Percentiles rank a stretch among this genome's conserved stretches.
Evolutionary conservation across 441 rosid species (phyloP).

Genomic region (Flueggea neowawraea): DNA sequence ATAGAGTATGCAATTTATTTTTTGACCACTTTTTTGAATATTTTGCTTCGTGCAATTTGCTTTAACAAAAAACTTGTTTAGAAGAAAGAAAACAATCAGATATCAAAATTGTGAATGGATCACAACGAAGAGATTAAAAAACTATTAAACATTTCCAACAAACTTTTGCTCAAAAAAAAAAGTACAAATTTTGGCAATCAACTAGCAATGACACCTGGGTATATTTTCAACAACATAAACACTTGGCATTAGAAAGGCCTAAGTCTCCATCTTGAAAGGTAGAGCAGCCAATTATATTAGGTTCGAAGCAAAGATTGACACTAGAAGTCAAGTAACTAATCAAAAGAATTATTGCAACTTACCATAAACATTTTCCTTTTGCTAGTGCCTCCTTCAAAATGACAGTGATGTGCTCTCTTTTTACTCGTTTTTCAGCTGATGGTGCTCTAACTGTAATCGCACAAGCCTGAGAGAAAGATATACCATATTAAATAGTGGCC

Average conservation of each 20-base stretch:
- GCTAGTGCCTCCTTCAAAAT: constrained; percentile 71
- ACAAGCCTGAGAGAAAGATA: constrained; percentile 50
- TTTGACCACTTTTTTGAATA: too few relatives aligned
- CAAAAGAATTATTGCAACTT: constrained; percentile 14
- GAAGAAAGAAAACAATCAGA: not conserved
- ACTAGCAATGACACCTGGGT: too few relatives aligned
- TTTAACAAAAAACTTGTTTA: not conserved
- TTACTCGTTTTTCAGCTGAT: constrained; percentile 52
- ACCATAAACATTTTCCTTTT: constrained; percentile 97
- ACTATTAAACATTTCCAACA: not conserved
- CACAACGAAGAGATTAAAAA: not conserved
- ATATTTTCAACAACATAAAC: too few relatives aligned
- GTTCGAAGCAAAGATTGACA: not conserved
- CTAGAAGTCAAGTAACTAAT: not conserved
- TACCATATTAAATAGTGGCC: constrained; percentile 2
- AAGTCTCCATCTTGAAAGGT: not conserved
- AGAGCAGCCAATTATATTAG: not conserved
- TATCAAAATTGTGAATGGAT: not conserved
- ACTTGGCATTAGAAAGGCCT: too few relatives aligned
- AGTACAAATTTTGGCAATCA: too few relatives aligned
- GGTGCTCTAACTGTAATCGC: constrained; percentile 39
- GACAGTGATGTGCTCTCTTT: constrained; percentile 57
- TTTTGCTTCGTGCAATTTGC: too few relatives aligned
- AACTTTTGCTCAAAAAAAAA: too few relatives aligned
- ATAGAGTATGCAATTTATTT: too few relatives aligned